Base-by-base conservation (phyloP, 208 protist genomes). In the Novymonas esmeraldas region DNA sequence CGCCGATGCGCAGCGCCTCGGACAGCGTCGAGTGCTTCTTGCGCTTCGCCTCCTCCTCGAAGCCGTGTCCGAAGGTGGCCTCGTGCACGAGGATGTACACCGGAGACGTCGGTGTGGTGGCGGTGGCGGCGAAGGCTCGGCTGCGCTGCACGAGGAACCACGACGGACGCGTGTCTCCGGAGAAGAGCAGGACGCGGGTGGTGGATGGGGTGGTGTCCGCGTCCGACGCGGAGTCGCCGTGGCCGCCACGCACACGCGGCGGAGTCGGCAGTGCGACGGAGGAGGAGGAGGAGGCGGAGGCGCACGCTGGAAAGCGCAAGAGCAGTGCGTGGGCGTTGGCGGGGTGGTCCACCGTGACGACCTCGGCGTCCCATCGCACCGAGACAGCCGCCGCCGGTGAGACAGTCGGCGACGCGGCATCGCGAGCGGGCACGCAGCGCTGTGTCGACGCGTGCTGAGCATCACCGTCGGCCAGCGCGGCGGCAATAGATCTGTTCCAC, bases 41-140 rank as follows among this genome's bases (percentile, higher is more conserved):
- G 13, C 65, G 60, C 6, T 84, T 38, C 14, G 96, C 96, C 73
- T 98, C 89, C 2, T 65, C 81, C 45, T 86, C 78, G 58, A 85
- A 94, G 13, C 84, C 85, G 31, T 93, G 91, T 22, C 95, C 92
- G 56, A 98, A 98, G 4, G 96, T 98, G 20, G 94, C 94, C 70
- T 98, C 96, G 74, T 98, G 96, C 0, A 98, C 78, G 6, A 95
- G 86, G 3, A 98, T 76, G 36, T 89, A 95, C 2, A 92, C 60
- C 0, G 39, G 59, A n/a, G 42, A n/a, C 9, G 41, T 29, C 11
- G 29, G 29, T 52, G 34, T 11, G 44, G 52, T 9, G 28, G 14
- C 20, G 41, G 59, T 57, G n/a, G 61, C 44, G 38, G 75, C 64
- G 75, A 95, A 95, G 22, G 22, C 36, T 3, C 31, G 63, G 57